Base-by-base conservation (phyloP, 176 grass and related monocot species). In the Triticum timopheevii region DNA sequence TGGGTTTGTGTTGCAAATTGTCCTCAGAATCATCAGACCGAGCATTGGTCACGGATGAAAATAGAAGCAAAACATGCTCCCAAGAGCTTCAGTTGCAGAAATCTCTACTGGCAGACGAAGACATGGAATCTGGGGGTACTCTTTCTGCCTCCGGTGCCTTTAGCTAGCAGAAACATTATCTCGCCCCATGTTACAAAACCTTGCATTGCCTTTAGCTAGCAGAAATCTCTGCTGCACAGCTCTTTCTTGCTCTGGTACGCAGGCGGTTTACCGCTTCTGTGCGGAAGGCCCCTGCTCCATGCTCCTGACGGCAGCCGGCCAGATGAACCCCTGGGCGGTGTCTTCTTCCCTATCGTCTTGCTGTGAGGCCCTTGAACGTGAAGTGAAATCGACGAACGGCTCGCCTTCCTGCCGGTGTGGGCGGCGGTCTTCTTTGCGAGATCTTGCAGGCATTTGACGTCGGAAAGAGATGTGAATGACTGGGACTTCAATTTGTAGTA, bases 401-500 rank as follows among this genome's bases (percentile, higher is more conserved):
- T 91, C 87, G 90, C 94, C 40, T 62, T 86, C 78, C 90, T 90
- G 80, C 69, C 84, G 45, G 12, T 39, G 81, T 66, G 87, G 13
- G 77, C 42, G 1, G 52, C 58, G 25, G 87, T 84, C 80, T 86
- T 92, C 81, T 95, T 95, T 2, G 71, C 67, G 11, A 95, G 89
- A 47, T 93, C 87, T 19, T 86, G 63, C 6, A 89, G 38, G 59
- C 84, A 85, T 79, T 11, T 87, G 63, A 84, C 91, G 5, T 83
- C 59, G 10, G 72, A 89, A 7, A 95, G 66, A 9, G 89, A 88
- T 42, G 84, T 64, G 91, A 91, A 95, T 5, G 94, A 93, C 72
- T 91, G 89, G 25, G 94, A 95, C 80, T 28, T 93, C 33, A 91
- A 89, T 15, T 81, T 38, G 84, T 91, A 95, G 81, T 74, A 84